Evolutionary conservation across 345 rosid genomes (phyloP).

Genomic region (Hevea brasiliensis): DNA sequence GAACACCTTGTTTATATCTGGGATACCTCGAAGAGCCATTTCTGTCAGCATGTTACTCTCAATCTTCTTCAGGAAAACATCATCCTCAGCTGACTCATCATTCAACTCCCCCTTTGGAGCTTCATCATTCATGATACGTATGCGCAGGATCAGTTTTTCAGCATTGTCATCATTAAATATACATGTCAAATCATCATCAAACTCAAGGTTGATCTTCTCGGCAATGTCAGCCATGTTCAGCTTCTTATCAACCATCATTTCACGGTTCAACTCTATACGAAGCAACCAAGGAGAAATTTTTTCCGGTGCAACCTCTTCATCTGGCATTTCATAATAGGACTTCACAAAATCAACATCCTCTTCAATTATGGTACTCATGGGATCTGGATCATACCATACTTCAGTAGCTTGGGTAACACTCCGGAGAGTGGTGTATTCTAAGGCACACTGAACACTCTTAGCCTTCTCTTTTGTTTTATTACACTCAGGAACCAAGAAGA

Average conservation of each 20-base stretch:
- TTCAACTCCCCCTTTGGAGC: slow-evolving; percentile 79
- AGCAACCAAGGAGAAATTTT: slow-evolving; percentile 98
- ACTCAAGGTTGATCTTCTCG: slow-evolving; percentile 90
- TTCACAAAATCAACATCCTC: slow-evolving; percentile 93
- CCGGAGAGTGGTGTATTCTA: slow-evolving; percentile 93
- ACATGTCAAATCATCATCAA: slow-evolving; percentile 89
- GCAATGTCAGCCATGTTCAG: slow-evolving; percentile 95
- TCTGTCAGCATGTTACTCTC: slow-evolving; percentile 97
- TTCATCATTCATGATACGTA: slow-evolving; percentile 94
- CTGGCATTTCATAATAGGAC: slow-evolving; percentile 98
- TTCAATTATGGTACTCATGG: slow-evolving; percentile 81
- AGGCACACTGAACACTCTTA: slow-evolving; percentile 91
- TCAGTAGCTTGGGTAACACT: slow-evolving; percentile 96
- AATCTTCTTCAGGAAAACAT: slow-evolving; percentile 91
- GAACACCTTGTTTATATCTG: slow-evolving; percentile 93
- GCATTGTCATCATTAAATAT: slow-evolving; percentile 96
- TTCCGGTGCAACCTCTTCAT: slow-evolving; percentile 90
- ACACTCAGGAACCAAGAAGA: slow-evolving; percentile 70
- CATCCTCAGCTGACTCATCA: slow-evolving; percentile 98
- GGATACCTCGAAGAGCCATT: slow-evolving; percentile 97
- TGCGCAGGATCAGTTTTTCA: slow-evolving; percentile 83
- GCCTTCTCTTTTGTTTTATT: slow-evolving; percentile 86
- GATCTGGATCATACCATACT: slow-evolving; percentile 99
- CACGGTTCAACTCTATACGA: slow-evolving; percentile 93
- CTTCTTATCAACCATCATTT: slow-evolving; percentile 98